These are phyloP conservation scores for Platanthera zijinensis DNA, from an alignment of 106 monocot species.

Conservation along the genomic window DNA sequence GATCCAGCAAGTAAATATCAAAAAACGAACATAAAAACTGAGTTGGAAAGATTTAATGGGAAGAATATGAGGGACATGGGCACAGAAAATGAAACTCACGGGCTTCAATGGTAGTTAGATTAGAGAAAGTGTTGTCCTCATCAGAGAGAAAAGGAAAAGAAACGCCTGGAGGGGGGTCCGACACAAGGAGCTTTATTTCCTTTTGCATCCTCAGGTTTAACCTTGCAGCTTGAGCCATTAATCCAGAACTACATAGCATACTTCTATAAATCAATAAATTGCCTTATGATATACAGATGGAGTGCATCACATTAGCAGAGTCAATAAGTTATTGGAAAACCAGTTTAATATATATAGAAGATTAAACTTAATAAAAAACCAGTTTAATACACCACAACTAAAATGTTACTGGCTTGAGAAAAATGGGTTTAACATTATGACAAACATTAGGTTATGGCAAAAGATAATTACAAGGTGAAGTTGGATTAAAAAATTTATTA, in stretches of 20 bases:
- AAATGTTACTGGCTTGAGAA: too few relatives aligned
- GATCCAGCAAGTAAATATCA: neutral
- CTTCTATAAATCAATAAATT: neutral
- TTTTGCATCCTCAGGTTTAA: constrained; percentile 91
- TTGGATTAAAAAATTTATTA: too few relatives aligned
- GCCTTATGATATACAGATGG: neutral
- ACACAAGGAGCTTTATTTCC: constrained; percentile 68
- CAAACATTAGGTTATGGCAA: too few relatives aligned
- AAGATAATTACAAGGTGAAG: too few relatives aligned
- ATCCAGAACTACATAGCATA: constrained; percentile 1
- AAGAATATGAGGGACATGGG: too few relatives aligned
- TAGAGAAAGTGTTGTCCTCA: constrained; percentile 14
- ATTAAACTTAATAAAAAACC: too few relatives aligned
- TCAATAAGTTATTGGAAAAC: too few relatives aligned
- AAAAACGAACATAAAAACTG: neutral
- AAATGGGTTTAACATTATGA: too few relatives aligned
- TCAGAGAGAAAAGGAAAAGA: constrained; percentile 45
- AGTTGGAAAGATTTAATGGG: neutral
- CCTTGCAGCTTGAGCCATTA: constrained; percentile 84
- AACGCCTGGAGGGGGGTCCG: constrained; percentile 81
- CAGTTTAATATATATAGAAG: too few relatives aligned
- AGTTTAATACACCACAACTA: too few relatives aligned
- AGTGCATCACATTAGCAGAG: too few relatives aligned
- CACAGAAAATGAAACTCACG: constrained; percentile 34
- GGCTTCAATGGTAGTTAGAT: constrained; percentile 62